Base-by-base conservation (phyloP, 345 rosid species). In the Arabidopsis arenosa region DNA sequence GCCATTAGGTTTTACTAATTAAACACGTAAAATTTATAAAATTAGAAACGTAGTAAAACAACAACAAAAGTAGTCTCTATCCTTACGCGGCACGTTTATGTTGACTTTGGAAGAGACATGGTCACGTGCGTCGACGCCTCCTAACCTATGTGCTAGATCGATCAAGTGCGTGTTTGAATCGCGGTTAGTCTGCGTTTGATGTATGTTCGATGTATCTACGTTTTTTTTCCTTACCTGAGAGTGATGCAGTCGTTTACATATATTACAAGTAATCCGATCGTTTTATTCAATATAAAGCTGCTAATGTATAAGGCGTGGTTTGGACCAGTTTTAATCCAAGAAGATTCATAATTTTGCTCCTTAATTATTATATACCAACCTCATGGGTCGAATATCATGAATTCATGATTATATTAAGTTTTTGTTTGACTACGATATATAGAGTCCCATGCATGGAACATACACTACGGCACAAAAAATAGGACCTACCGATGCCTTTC, bases 71-170 rank as follows among this genome's bases (percentile, higher is more conserved):
- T 52, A 68, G 74, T 68, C 74, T 41, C 32, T 40, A 18, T 21
- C 39, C 48, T 75, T 70, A 70, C 75, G 75, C 75, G 80, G 80
- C 60, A 63, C 75, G 66, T 76, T 76, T 63, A 76, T 63, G 66
- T 62, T 76, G 80, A 76, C 80, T 55, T 30, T 55, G 12, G 17
- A 56, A 55, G 71, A 2, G 75, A 76, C 75, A 76, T 54, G 65
- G 65, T 69, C 79, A 76, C 70, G 75, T 69, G 75, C 43, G 74
- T 60, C 77, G 63, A 75, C 73, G 35, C 44, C 59, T 48, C 53
- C 26, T 15, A 18, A 43, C 63, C 48, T 68, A 14, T 4, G 7
- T n/a, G 59, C 52, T 28, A 28, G 32, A 28, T 76, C 56, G 58
- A 62, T 63, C 70, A 52, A 76, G 65, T 53, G 66, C 70, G 80